Evolutionary conservation across 352 stramenopile genomes (phyloP).

Genomic region (Saprolegnia diclina): DNA sequence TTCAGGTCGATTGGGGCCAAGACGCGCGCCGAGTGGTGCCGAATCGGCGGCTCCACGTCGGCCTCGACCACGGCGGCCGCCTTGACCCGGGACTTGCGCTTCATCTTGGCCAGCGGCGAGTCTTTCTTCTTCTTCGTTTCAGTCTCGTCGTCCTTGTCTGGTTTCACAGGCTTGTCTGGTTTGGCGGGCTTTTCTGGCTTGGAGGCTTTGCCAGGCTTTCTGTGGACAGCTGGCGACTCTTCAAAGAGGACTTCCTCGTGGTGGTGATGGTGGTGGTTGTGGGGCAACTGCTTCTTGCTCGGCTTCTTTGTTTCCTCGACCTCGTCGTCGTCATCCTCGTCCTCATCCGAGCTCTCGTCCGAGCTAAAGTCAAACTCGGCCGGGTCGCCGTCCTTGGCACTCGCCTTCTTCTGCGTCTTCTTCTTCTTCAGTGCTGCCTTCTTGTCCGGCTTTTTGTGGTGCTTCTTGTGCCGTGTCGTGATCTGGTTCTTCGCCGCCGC

Average conservation of each 20-base stretch:
- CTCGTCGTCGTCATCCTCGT: background rate
- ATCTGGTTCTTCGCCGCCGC: background rate
- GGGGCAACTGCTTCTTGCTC: too few relatives aligned
- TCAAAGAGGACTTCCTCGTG: too few relatives aligned
- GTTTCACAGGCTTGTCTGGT: background rate
- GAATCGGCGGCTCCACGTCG: background rate
- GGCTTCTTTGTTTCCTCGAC: background rate
- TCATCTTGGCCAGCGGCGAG: background rate
- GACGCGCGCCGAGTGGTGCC: background rate
- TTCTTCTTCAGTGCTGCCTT: background rate
- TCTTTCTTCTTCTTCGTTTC: background rate
- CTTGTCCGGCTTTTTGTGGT: background rate
- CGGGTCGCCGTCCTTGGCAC: too few relatives aligned
- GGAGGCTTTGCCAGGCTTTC: too few relatives aligned
- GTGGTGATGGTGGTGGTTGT: too few relatives aligned
- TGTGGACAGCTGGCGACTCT: too few relatives aligned
- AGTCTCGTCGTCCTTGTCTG: background rate
- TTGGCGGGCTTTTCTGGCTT: background rate
- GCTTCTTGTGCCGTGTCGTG: slow-evolving; percentile 3
- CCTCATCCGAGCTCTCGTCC: background rate
- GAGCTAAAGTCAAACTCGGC: too few relatives aligned
- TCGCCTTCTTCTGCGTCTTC: background rate
- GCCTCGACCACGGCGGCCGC: background rate
- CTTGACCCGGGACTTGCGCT: background rate
- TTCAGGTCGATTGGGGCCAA: background rate